Evolutionary conservation across 2,329 filamentous ascomycete species (phyloP).

Genomic region (Colletotrichum musicola): DNA sequence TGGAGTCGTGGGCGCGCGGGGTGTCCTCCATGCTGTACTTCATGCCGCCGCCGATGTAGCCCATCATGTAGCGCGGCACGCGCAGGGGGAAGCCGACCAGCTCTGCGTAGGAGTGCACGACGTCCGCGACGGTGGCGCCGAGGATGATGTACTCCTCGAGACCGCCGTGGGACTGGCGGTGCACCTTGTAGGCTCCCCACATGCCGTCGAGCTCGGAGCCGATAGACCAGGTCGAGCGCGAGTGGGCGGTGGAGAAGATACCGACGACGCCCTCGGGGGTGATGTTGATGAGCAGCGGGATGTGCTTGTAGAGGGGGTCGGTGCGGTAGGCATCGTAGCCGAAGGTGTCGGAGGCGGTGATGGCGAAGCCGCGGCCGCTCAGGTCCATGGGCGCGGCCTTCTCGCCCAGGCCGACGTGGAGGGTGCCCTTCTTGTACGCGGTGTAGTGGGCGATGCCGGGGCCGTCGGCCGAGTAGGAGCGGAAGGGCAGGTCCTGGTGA

Average conservation of each 20-base stretch:
- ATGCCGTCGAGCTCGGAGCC: conserved; percentile 81
- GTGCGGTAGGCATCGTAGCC: conserved; percentile 79
- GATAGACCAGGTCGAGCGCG: conserved; percentile 73
- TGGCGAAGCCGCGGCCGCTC: conserved; percentile 72
- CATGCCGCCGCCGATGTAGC: conserved; percentile 76
- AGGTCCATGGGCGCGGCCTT: conserved; percentile 81
- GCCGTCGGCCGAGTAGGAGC: conserved; percentile 75
- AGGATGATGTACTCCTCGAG: conserved; percentile 79
- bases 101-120: conserved; percentile 75
- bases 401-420: conserved; percentile 79
- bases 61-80: conserved; percentile 79
- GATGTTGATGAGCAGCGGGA: conserved; percentile 78
- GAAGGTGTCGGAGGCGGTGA: conserved; percentile 79
- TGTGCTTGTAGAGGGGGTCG: conserved; percentile 82
- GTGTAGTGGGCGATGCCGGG: conserved; percentile 75
- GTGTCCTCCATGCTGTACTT: conserved; percentile 65
- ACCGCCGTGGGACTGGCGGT: conserved; percentile 78
- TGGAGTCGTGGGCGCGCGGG: conserved; percentile 66
- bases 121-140: conserved; percentile 74
- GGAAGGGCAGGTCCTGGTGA: conserved; percentile 72
- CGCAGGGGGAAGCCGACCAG: conserved; percentile 76
- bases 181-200: conserved; percentile 82
- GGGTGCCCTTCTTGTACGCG: conserved; percentile 69
- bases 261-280: conserved; percentile 74
- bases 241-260: conserved; percentile 76